Percentiles rank a stretch among this genome's conserved stretches.
Evolutionary conservation across 2,329 filamentous ascomycete species (phyloP).

Genomic region (Verticillium isaacii): DNA sequence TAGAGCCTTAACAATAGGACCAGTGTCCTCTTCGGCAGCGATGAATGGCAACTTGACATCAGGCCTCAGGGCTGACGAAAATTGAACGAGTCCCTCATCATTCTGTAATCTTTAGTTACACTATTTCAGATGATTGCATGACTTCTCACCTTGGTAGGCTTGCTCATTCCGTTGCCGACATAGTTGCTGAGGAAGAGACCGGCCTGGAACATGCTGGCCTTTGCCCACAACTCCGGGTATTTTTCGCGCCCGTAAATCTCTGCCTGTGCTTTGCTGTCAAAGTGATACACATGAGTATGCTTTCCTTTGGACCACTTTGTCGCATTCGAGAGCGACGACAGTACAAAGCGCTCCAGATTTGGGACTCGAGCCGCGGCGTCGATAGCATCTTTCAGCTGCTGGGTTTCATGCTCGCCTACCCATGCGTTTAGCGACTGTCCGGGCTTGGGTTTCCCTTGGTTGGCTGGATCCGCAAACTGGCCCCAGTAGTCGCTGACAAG

Average conservation of each 20-base stretch:
- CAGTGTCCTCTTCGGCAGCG: constrained; percentile 19
- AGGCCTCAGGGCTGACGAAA: constrained; percentile 8
- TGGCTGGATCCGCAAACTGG: constrained; percentile 7
- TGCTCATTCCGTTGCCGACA: background rate
- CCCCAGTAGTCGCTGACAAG: constrained; percentile 23
- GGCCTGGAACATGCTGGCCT: constrained; percentile 15
- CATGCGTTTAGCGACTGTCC: constrained; percentile 13
- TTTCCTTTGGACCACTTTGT: constrained; percentile 32
- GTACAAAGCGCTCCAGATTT: constrained; percentile 30
- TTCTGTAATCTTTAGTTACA: constrained; percentile 4
- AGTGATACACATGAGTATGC: constrained; percentile 34
- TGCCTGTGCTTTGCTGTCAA: constrained; percentile 32
- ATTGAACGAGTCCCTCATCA: constrained; percentile 13
- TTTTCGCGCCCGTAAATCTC: constrained; percentile 19
- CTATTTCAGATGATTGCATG: too few species aligned
- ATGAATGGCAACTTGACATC: constrained; percentile 17
- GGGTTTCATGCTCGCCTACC: constrained; percentile 22
- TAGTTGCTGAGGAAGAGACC: constrained; percentile 15
- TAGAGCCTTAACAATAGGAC: constrained; percentile 16
- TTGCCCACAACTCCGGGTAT: constrained; percentile 15
- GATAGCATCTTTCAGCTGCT: constrained; percentile 29
- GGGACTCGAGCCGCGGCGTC: constrained; percentile 26
- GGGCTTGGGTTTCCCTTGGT: constrained; percentile 8
- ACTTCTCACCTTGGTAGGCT: too few species aligned
- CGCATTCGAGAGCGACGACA: constrained; percentile 29